Evolutionary conservation across 805 yeast species (phyloP).

Genomic region (Metschnikowia reukaufii): DNA sequence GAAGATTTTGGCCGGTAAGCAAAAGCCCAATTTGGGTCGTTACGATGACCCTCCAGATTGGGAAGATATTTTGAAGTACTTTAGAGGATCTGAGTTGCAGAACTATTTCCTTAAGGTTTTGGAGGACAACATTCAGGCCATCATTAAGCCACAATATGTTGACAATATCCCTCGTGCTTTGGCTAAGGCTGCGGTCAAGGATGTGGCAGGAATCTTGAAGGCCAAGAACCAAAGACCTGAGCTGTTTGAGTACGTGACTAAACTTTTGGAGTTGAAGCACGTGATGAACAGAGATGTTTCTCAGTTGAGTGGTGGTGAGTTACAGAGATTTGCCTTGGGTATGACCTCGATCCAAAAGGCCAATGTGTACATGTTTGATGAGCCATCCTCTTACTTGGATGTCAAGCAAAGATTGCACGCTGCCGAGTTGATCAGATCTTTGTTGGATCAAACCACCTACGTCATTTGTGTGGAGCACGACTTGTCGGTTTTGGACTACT

Average conservation of each 20-base stretch:
- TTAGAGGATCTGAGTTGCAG: conserved; percentile 97
- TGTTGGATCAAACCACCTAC: conserved; percentile 72
- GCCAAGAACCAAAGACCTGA: conserved; percentile 73
- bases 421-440: conserved; percentile 87
- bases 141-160: conserved; percentile 97
- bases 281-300: conserved; percentile 85
- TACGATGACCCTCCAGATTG: conserved; percentile 97
- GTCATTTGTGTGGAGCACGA: conserved; percentile 99
- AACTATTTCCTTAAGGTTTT: conserved; percentile 91
- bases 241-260: conserved; percentile 62
- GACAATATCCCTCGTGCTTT: conserved; percentile 97
- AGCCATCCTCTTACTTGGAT: conserved; percentile 97
- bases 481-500: conserved; percentile 93
- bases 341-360: conserved; percentile 95
- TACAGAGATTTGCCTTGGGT: conserved; percentile 97
- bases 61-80: conserved; percentile 87
- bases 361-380: conserved; percentile 98
- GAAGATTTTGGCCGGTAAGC: conserved; percentile 95
- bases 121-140: conserved; percentile 94
- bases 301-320: conserved; percentile 95
- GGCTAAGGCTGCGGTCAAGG: conserved; percentile 77
- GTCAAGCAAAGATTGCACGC: conserved; percentile 98
- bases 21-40: conserved; percentile 93
- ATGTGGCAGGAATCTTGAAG: conserved; percentile 81
- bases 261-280: conserved; percentile 69